A percentile compares a stretch with the other conserved stretches of the same genome.
These are phyloP conservation scores for Elongisporangium undulatum DNA, from an alignment of 352 stramenopile species.

Conservation along the genomic window DNA sequence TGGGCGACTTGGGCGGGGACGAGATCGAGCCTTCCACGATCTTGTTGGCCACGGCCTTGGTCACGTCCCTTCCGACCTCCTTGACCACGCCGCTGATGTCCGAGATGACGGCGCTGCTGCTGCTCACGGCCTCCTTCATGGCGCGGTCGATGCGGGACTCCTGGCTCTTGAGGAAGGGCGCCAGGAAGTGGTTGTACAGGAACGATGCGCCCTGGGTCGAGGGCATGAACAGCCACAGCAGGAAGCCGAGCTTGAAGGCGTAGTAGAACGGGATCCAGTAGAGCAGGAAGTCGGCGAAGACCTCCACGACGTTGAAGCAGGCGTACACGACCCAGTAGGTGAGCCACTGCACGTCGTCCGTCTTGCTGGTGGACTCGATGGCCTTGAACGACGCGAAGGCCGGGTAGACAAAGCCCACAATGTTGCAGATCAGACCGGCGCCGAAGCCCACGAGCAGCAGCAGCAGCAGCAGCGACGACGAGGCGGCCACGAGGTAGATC, in stretches of 20 bases:
- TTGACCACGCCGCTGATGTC: slow-evolving; percentile 75
- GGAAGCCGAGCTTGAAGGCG: slow-evolving; percentile 96
- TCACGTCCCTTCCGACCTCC: slow-evolving; percentile 74
- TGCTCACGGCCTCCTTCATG: slow-evolving; percentile 81
- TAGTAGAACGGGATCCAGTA: slow-evolving; percentile 99
- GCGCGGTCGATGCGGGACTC: slow-evolving; percentile 80
- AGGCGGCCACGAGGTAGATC: slow-evolving; percentile 77
- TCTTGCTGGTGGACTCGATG: slow-evolving; percentile 71
- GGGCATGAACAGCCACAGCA: slow-evolving; percentile 97
- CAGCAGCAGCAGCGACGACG: slow-evolving; percentile 58
- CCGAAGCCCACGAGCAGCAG: slow-evolving; percentile 84
- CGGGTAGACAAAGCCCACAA: slow-evolving; percentile 82
- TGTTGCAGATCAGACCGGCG: slow-evolving; percentile 79
- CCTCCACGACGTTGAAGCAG: slow-evolving; percentile 96
- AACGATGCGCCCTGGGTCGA: slow-evolving; percentile 94
- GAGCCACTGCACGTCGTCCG: slow-evolving; percentile 89
- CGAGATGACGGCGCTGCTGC: slow-evolving; percentile 66
- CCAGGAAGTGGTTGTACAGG: slow-evolving; percentile 94
- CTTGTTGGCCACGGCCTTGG: slow-evolving; percentile 65
- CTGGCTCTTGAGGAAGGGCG: slow-evolving; percentile 79
- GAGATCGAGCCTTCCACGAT: slow-evolving; percentile 57
- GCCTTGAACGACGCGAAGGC: slow-evolving; percentile 85
- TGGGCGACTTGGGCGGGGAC: slow-evolving; percentile 19
- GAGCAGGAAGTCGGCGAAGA: slow-evolving; percentile 95
- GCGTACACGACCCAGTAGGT: slow-evolving; percentile 98